A percentile compares a stretch with the other conserved stretches of the same genome.
phyloP scores from a whole-genome alignment of 2,329 filamentous ascomycete species.

The Coccinonectria pachysandricola region DNA sequence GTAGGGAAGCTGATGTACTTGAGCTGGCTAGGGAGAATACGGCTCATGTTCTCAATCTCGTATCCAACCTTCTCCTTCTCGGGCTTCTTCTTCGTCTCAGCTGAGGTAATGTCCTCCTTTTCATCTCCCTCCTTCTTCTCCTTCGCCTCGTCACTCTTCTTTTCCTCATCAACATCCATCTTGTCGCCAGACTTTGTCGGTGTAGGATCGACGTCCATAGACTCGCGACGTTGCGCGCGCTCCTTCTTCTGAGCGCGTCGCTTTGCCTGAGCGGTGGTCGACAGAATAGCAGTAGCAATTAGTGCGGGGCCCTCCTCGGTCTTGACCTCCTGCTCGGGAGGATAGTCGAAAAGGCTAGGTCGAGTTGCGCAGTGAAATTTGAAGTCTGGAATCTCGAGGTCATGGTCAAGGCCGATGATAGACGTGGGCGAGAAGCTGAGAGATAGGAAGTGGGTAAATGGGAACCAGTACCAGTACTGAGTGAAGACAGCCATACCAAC shows the following conservation, averaged over 20 bases:
- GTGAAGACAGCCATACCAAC: conserved; percentile 98
- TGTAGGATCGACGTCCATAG: conserved; percentile 85
- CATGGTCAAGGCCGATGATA: conserved; percentile 87
- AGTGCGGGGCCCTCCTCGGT: conserved; percentile 85
- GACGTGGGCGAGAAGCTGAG: conserved; percentile 95
- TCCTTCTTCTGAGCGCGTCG: conserved; percentile 91
- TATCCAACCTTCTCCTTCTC: conserved; percentile 97
- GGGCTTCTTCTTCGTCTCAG: conserved; percentile 70
- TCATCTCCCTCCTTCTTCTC: conserved; percentile 54
- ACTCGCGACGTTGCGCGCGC: conserved; percentile 76
- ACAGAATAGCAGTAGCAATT: conserved; percentile 90
- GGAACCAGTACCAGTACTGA: conserved; percentile 99
- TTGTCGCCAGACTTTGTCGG: conserved; percentile 59
- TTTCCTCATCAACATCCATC: conserved; percentile 75
- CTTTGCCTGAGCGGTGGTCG: conserved; percentile 94
- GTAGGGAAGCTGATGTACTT: conserved; percentile 92
- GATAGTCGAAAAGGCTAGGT: conserved; percentile 95
- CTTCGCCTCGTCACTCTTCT: conserved; percentile 38
- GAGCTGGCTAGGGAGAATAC: conserved; percentile 83
- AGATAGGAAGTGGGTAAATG: conserved; percentile 92
- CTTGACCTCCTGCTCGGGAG: conserved; percentile 93
- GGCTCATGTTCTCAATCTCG: conserved; percentile 92
- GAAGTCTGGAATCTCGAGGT: conserved; percentile 86
- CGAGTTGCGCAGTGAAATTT: conserved; percentile 93
- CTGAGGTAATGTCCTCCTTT: conserved; percentile 43